phyloP scores from a whole-genome alignment of 2,329 filamentous ascomycete species.

The Helicocarpus griseus region DNA sequence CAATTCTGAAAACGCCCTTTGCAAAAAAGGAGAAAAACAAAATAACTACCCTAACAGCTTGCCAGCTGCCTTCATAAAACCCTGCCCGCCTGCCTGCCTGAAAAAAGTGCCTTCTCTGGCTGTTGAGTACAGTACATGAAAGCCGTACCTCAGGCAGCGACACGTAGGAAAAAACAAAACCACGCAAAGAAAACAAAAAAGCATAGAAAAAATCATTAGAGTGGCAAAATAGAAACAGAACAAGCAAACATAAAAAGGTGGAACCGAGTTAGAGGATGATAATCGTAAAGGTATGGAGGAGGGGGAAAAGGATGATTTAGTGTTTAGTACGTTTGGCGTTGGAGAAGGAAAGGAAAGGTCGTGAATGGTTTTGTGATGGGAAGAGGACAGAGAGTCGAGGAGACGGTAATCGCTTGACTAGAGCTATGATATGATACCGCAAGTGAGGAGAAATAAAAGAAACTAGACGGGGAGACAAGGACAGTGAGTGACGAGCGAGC shows the following conservation, averaged over 20 bases:
- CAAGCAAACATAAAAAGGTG: not conserved
- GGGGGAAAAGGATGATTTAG: not conserved
- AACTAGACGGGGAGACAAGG: not conserved
- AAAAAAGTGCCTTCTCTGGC: slow-evolving; percentile 16
- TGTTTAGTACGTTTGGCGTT: not conserved
- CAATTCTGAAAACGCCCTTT: slow-evolving; percentile 2
- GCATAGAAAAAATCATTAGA: slow-evolving; percentile 9
- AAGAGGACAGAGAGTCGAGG: not conserved
- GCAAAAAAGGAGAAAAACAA: slow-evolving; percentile 2
- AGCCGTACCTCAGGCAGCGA: slow-evolving; percentile 10
- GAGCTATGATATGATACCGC: too few relatives aligned
- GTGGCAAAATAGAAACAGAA: too few relatives aligned
- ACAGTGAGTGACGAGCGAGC: not conserved
- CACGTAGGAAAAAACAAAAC: not conserved
- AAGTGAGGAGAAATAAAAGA: not conserved
- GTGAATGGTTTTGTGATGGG: not conserved
- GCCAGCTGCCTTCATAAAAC: slow-evolving; percentile 10
- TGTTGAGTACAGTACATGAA: slow-evolving; percentile 17
- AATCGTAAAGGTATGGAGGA: not conserved
- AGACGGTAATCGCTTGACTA: not conserved
- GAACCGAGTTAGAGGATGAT: not conserved
- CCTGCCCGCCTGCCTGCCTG: slow-evolving; percentile 9
- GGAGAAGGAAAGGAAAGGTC: not conserved
- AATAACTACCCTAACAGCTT: slow-evolving; percentile 11
- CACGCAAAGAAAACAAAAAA: slow-evolving; percentile 10